These are phyloP conservation scores for Pharnaceum exiguum DNA, from an alignment of 148 eudicot species.

Conservation along the genomic window DNA sequence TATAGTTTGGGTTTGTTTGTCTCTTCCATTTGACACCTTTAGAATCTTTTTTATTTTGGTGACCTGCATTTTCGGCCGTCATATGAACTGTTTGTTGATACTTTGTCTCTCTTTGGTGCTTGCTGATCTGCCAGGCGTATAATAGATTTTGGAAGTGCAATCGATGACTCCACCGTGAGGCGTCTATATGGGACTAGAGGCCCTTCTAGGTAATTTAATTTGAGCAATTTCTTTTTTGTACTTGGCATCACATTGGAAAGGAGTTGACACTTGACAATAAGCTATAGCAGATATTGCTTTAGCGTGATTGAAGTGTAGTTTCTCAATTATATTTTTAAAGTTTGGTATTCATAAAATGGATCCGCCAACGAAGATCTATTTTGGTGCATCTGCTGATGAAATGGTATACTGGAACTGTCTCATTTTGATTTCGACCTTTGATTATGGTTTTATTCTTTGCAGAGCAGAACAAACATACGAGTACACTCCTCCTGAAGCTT, in stretches of 20 bases:
- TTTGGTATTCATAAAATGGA: no score
- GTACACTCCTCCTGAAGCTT: conserved; percentile 95
- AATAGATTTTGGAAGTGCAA: conserved; percentile 95
- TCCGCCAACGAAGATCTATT: no score
- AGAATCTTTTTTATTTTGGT: background rate
- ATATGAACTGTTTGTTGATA: background rate
- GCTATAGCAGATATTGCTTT: no score
- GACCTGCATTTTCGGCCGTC: background rate
- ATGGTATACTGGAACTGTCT: no score
- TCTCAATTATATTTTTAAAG: no score
- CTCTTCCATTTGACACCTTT: no score
- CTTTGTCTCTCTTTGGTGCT: background rate
- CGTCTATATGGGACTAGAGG: conserved; percentile 73
- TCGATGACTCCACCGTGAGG: conserved; percentile 72
- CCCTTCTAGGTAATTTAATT: conserved; percentile 67
- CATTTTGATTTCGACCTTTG: conserved; percentile 3
- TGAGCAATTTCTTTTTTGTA: background rate
- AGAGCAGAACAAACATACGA: conserved; percentile 95
- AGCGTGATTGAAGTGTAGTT: no score
- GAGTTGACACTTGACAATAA: no score
- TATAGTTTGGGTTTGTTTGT: no score
- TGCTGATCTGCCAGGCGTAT: conserved; percentile 60
- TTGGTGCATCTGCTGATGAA: no score
- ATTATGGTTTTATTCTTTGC: conserved; percentile 8
- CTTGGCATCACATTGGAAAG: no score